Evolutionary conservation across 495 filamentous ascomycete species (phyloP), one percentile per base, ranked within the genome.

Genomic region (Darksidea phi): DNA sequence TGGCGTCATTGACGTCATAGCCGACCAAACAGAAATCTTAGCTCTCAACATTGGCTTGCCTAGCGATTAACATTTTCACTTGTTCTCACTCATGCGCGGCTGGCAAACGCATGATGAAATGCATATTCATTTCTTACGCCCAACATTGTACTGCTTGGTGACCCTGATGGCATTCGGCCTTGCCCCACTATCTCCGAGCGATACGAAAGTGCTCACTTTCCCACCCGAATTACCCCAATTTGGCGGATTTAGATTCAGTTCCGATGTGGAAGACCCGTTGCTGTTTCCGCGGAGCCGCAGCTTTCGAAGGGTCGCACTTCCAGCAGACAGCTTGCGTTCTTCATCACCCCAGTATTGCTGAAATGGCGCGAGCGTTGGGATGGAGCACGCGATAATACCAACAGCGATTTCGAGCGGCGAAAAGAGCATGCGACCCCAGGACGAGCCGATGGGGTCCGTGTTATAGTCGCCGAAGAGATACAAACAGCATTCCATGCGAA

Each of bases 361-460:
- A 13, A 43, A 43, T 13, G 18, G 41, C 13, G 41, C 41, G 41
- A 43, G 41, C 15, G 41, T 43, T 13, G 41, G 41, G 41, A 43
- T 43, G 15, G 41, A 43, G 18, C 41, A 43, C 5, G 41, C 41
- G 41, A 43, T 43, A 13, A 43, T 43, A 13, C 41, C 41, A 13
- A 43, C 41, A 13, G 41, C 41, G 18, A 43, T 43, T 43, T 43
- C 41, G 41, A 43, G 41, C 13, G 41, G 41, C 41, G 41, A 43
- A 13, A 43, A 43, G 18, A 43, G 41, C 41, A 43, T 43, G 41
- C 41, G 41, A 13, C 41, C 41, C 41, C 41, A 43, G 15, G 41
- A 15, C 5, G 41, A 15, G 13, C 41, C 13, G 41, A 43, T 43
- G 5, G 41, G 41, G 18, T 43, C 41, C 15, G 41, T 43, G 6